Conservation (phyloP, 306 rosid species). For the Luffa aegyptiaca region DNA sequence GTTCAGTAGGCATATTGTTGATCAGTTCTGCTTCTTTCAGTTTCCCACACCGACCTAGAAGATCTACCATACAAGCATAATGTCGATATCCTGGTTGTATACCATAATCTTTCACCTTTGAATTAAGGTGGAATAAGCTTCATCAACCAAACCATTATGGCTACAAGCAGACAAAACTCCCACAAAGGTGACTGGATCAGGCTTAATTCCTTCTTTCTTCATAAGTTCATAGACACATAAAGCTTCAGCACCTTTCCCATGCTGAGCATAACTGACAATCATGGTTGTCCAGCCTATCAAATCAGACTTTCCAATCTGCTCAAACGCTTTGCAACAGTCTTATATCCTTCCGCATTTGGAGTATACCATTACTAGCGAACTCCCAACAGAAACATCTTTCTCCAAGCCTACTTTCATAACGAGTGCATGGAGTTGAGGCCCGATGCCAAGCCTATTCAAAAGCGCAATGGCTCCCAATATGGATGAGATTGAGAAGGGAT, state of each 20-base stretch:
- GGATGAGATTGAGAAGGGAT: conserved; percentile 47
- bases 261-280: conserved; percentile 68
- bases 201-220: conserved; percentile 54
- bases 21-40: conserved; percentile 57
- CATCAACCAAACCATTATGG: conserved; percentile 62
- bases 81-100: conserved; percentile 53
- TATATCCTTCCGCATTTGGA: conserved; percentile 63
- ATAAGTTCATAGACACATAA: conserved; percentile 50
- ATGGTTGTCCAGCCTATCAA: conserved; percentile 64
- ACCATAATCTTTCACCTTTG: conserved; percentile 43
- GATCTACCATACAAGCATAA: conserved; percentile 69
- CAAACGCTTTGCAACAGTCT: conserved; percentile 57
- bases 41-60: conserved; percentile 65
- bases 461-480: conserved; percentile 41
- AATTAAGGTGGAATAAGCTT: conserved; percentile 54
- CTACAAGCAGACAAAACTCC: conserved; percentile 69
- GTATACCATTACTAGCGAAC: conserved; percentile 64
- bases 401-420: conserved; percentile 38
- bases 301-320: conserved; percentile 51
- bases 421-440: conserved; percentile 59
- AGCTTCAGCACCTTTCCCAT: conserved; percentile 66
- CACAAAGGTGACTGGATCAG: conserved; percentile 67
- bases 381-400: conserved; percentile 48
- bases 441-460: conserved; percentile 27
- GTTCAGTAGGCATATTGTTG: conserved; percentile 36